phyloP scores from a whole-genome alignment of 1,284 basidiomycete genomes.

The Chalciporus sp. region DNA sequence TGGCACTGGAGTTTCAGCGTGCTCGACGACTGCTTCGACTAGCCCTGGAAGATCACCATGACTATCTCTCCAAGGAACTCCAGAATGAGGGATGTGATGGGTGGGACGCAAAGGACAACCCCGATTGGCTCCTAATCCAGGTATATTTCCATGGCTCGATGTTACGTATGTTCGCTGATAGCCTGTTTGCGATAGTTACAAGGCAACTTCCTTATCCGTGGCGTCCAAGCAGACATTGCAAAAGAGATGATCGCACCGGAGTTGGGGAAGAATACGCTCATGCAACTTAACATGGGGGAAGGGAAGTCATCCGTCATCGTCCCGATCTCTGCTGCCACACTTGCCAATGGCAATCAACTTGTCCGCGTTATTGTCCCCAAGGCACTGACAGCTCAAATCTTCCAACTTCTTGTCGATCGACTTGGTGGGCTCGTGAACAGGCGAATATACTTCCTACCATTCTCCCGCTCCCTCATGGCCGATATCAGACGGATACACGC shows the following conservation, averaged over 20 bases:
- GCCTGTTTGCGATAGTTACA: constrained; percentile 39
- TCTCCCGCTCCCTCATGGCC: constrained; percentile 43
- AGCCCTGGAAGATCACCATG: constrained; percentile 9
- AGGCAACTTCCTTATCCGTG: constrained; percentile 42
- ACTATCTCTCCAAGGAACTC: constrained; percentile 40
- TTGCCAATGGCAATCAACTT: constrained; percentile 46
- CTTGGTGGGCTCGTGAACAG: constrained; percentile 46
- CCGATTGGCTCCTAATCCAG: constrained; percentile 54
- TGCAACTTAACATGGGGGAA: constrained; percentile 63
- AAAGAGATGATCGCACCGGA: constrained; percentile 52
- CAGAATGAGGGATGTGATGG: constrained; percentile 27
- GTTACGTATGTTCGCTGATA: neutral
- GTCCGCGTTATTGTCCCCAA: constrained; percentile 54
- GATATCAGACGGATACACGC: constrained; percentile 17
- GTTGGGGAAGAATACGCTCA: constrained; percentile 37
- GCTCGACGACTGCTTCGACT: constrained; percentile 34
- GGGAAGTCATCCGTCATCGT: constrained; percentile 59
- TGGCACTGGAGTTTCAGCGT: constrained; percentile 38
- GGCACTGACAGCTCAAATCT: constrained; percentile 46
- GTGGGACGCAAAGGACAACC: constrained; percentile 19
- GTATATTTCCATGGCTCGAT: constrained; percentile 19
- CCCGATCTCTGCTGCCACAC: constrained; percentile 41
- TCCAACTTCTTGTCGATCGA: constrained; percentile 46
- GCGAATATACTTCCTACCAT: constrained; percentile 50
- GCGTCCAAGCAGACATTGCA: constrained; percentile 44